Evolutionary conservation across 164 flowering plant species (phyloP), one percentile per base, ranked within the genome.

Genomic region (Macadamia tetraphylla): DNA sequence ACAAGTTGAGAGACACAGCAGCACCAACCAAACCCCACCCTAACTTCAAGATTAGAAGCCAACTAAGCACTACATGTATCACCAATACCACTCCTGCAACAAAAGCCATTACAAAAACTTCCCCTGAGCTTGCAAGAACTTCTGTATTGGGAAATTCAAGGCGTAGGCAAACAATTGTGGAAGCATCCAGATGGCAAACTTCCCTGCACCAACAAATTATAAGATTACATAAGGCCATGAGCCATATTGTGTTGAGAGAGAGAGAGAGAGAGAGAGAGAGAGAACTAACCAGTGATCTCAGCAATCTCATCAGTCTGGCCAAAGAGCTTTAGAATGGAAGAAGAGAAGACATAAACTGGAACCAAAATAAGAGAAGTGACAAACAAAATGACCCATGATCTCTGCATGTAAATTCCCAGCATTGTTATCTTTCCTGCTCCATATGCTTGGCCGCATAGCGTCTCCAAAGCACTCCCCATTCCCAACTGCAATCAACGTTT

Each of bases 391-490:
- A 90, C 69, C 89, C 89, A 86, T 12, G 92, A 89, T 70, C 95
- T 78, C 73, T 87, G 92, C 88, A 86, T 79, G 77, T 87, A 89
- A 12, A 88, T 57, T 0, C 90, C 90, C 71, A 88, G 49, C 90
- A 87, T 85, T 58, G 81, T 70, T 5, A 67, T 29, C 73, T 71
- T 64, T 14, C 87, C 87, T 1, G 86, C 90, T 18, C 95, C 92
- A 58, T 55, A 87, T 62, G 91, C 94, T 72, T 89, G 92, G 69
- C 92, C 94, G 49, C 90, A 86, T 29, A 88, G 75, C 14, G 90
- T 88, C 80, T 88, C 91, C 78, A 84, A 62, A 6, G 90, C 92
- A 76, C 91, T 85, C 29, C 85, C 90, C 90, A 85, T 83, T 44
- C 90, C 95, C 72, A 86, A 56, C 93, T 85, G 71, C 72, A 59